Evolutionary conservation across 768 basidiomycete genomes (phyloP), one percentile per base, ranked within the genome.

Genomic region (Boletus reticulatus): DNA sequence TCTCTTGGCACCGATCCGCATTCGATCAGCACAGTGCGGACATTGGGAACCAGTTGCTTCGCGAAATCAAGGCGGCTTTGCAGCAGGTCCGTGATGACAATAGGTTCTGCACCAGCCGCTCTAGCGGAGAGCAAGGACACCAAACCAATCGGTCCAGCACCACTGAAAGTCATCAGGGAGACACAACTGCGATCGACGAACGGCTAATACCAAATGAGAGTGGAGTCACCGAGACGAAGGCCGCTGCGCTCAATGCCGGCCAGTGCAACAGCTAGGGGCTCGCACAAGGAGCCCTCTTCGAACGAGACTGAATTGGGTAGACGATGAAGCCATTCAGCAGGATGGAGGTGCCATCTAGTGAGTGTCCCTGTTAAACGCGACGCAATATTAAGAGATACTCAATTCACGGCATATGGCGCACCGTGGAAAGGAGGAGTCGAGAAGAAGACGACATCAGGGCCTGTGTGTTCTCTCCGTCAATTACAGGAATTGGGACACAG

Each of bases 351-450:
- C 80, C 81, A 86, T 53, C 84, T 77, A 16, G 82, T 84, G 43
- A 86, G 66, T 42, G 84, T 85, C 44, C 84, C 84, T 85, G 54
- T 22, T 31, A 36, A 38, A 50, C 12, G 13, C 17, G 45, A 44
- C 16, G 43, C 3, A 4, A 17, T 10, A 16, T 59, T 31, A 55
- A 34, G 12, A 13, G 14, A 17, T 8, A 47, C n/a, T n/a, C 6
- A 13, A 19, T 42, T 27, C 34, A 39, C 7, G 31, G 45, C 29
- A 19, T 17, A 14, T 20, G 20, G 20, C 69, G 32, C 56, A 83
- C 84, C 84, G 56, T 86, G 84, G 71, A 76, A 85, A 6, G 85
- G 85, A 20, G 85, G 85, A 1, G 85, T 87, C 12, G 85, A 87
- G 67, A 87, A 85, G 72, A 87, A 87, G 34, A 86, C 84, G 32